A percentile compares a stretch with the other conserved stretches of the same genome.
Evolutionary conservation across 352 stramenopile species (phyloP).

Genomic region (Elongisporangium anandrum): DNA sequence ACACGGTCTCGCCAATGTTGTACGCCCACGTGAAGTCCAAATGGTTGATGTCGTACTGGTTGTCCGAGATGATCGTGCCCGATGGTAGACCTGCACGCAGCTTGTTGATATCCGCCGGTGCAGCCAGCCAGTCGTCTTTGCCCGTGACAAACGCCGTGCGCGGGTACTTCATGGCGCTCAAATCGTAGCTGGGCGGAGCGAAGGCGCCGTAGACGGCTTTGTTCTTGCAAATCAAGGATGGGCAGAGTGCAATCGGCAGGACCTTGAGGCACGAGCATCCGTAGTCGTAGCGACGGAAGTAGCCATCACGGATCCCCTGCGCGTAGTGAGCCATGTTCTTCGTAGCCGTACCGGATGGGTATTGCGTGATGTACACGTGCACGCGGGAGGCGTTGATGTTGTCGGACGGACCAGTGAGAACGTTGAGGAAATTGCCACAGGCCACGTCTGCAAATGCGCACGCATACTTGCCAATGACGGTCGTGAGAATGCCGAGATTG

Average conservation of each 20-base stretch:
- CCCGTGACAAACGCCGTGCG: slow-evolving; percentile 34
- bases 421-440: slow-evolving; percentile 31
- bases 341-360: slow-evolving; percentile 41
- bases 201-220: slow-evolving; percentile 41
- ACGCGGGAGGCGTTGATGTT: slow-evolving; percentile 45
- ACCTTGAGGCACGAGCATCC: slow-evolving; percentile 25
- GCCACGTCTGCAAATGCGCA: slow-evolving; percentile 32
- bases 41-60: slow-evolving; percentile 36
- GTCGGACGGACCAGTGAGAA: slow-evolving; percentile 23
- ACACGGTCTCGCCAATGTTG: slow-evolving; percentile 34
- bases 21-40: slow-evolving; percentile 48
- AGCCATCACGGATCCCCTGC: slow-evolving; percentile 37
- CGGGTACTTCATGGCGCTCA: slow-evolving; percentile 31
- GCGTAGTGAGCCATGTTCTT: slow-evolving; percentile 53
- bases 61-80: slow-evolving; percentile 31
- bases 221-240: slow-evolving; percentile 31
- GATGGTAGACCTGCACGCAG: slow-evolving; percentile 23
- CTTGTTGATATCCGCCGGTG: slow-evolving; percentile 21
- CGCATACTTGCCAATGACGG: slow-evolving; percentile 28
- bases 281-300: slow-evolving; percentile 45
- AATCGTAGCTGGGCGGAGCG: slow-evolving; percentile 26
- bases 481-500: slow-evolving; percentile 23
- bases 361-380: slow-evolving; percentile 47
- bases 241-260: slow-evolving; percentile 30
- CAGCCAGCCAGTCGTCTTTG: slow-evolving; percentile 28